Evolutionary conservation across 2,329 filamentous ascomycete genomes (phyloP), one percentile per base, ranked within the genome.

Genomic region (Fusarium musae): DNA sequence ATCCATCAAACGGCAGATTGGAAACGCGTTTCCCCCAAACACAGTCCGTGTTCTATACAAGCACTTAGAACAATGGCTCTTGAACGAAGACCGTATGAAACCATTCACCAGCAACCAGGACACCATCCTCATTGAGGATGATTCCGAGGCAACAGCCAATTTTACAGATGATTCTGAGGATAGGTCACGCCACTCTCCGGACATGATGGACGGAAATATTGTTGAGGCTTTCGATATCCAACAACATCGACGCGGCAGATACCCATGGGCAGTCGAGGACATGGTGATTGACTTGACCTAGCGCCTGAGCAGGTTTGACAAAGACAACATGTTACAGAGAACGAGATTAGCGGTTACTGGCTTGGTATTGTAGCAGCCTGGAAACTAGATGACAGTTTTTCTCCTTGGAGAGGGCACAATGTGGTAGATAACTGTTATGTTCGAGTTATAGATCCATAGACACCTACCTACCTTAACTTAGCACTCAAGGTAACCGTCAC

Each of bases 1-100:
- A 2, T 79, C 78, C 19, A 82, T 89, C 21, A 87, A 87, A 73
- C 87, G 85, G 70, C 93, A 95, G 78, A 93, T 96, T 70, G 93
- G 93, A 0, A 96, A 96, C 76, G 93, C 93, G 0, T 94, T 96
- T 21, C 92, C 94, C 0, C 89, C 93, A 0, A 83, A 83, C 34
- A 86, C 87, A 0, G 89, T 89, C 6, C 81, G 82, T 32, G 80
- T 85, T 0, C 75, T 90, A 0, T 89, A 87, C 69, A 77, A 79
- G n/a, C 86, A 88, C 54, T 75, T 90, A 13, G 79, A 84, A 23
- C 69, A 78, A 12, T 87, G 84, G 81, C 77, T 90, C 2, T 78
- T 87, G 19, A 69, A 78, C 3, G 77, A 83, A 26, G 88, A 90
- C 60, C 78, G 81, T 0, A 76, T 85, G 23, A 49, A 39, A 21